A percentile compares a stretch with the other conserved stretches of the same genome.
Evolutionary conservation across 768 basidiomycete species (phyloP).

Genomic region (Amanita rubescens): DNA sequence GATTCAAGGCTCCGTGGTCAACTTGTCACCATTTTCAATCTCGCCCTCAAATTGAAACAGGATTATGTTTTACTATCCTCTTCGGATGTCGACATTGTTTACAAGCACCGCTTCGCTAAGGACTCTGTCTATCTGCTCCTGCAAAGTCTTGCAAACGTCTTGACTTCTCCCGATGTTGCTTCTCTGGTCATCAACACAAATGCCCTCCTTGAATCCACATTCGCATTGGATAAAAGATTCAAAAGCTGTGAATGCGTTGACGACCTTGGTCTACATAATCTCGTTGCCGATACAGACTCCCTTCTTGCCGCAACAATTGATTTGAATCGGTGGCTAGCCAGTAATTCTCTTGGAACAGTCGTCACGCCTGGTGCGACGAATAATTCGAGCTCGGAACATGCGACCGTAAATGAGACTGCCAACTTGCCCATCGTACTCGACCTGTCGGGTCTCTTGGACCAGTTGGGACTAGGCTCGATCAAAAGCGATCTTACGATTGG

Average conservation of each 20-base stretch:
- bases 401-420: background rate
- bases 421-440: slow-evolving; percentile 18
- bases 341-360: slow-evolving; percentile 5
- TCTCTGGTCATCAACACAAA: slow-evolving; percentile 13
- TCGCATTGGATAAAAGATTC: slow-evolving; percentile 1
- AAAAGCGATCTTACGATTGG: slow-evolving; percentile 13
- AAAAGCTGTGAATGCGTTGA: slow-evolving; percentile 12
- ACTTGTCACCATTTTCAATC: background rate
- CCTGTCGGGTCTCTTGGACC: slow-evolving; percentile 16
- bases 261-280: slow-evolving; percentile 8
- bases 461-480: slow-evolving; percentile 14
- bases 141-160: background rate
- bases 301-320: slow-evolving; percentile 9
- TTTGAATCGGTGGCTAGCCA: slow-evolving; percentile 9
- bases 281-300: slow-evolving; percentile 8
- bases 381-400: background rate
- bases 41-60: background rate
- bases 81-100: background rate
- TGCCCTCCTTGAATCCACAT: slow-evolving; percentile 6
- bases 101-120: background rate
- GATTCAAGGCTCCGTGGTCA: slow-evolving; percentile 11
- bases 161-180: slow-evolving; percentile 13
- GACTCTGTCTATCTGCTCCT: background rate
- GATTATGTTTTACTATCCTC: background rate
- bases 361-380: background rate